phyloP scores from a whole-genome alignment of 1,139 yeast species.

The Magnusiomyces fungicola region DNA sequence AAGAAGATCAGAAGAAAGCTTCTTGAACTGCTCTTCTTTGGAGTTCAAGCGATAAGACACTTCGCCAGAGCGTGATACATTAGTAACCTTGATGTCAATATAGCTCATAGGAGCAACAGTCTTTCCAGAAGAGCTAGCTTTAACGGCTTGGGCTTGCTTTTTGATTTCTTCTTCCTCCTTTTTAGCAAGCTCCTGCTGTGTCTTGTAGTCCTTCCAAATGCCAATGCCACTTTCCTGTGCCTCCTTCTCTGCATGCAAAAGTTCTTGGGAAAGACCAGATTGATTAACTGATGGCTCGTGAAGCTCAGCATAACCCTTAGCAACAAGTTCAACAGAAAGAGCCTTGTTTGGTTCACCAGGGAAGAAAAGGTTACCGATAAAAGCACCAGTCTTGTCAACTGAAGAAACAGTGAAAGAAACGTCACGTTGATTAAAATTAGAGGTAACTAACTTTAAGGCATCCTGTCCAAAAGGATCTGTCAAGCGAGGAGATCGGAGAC shows the following conservation, averaged over 20 bases:
- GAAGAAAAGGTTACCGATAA: conserved; percentile 62
- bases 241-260: conserved; percentile 53
- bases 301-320: conserved; percentile 55
- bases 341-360: conserved; percentile 47
- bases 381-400: conserved; percentile 73
- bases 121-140: conserved; percentile 13
- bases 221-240: conserved; percentile 56
- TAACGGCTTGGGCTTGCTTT: conserved; percentile 14
- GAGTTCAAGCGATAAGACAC: conserved; percentile 44
- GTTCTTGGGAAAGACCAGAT: conserved; percentile 47
- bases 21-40: conserved; percentile 20
- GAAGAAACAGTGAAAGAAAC: conserved; percentile 63
- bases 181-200: conserved; percentile 30
- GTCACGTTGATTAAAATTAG: conserved; percentile 60
- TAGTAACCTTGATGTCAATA: conserved; percentile 56
- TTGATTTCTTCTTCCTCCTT: conserved; percentile 24
- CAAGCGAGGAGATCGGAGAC: conserved; percentile 44
- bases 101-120: conserved; percentile 34
- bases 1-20: conserved; percentile 33
- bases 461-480: conserved; percentile 43
- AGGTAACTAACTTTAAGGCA: conserved; percentile 50
- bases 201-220: conserved; percentile 53
- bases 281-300: conserved; percentile 49
- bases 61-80: conserved; percentile 44
- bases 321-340: conserved; percentile 53